Evolutionary conservation across 2,329 filamentous ascomycete genomes (phyloP), one percentile per base, ranked within the genome.

Genomic region (Helicocarpus griseus): DNA sequence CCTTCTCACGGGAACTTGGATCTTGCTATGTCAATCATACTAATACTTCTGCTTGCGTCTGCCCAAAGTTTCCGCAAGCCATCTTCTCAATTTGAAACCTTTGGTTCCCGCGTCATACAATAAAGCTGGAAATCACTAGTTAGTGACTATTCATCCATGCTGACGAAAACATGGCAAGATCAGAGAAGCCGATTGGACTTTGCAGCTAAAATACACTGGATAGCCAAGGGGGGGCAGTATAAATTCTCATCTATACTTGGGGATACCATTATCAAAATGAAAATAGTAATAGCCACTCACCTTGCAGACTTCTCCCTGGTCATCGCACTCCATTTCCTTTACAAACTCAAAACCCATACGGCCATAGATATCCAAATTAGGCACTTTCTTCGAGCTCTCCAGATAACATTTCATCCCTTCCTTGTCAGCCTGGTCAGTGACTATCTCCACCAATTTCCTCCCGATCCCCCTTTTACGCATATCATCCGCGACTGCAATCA

Each of bases 301-400:
- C 45, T 31, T 49, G 81, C 80, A 49, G 78, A 82, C 53, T 81
- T 82, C 74, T 43, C 78, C 76, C 57, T 86, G 7, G 79, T 86
- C 0, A 57, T 78, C 1, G 63, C 61, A 7, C 76, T 78, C 7
- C 87, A 78, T 58, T 55, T 76, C 11, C 74, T 79, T 43, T 87
- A 83, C 79, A 87, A 88, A 65, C 64, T 82, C 33, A 69, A 88
- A 89, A 4, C 84, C 85, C 74, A 87, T 78, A 53, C 75, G 77
- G 57, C 82, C 77, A 63, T 89, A 89, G 21, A 89, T 87, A 29
- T 76, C 73, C 62, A 85, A 77, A 59, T 88, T 89, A 0, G 85
- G 85, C 54, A 77, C 75, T 35, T 79, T 78, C 50, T 82, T 78
- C 54, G 80, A 84, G 29, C 82, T 86, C 66, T 89, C 85, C 53